These are phyloP conservation scores for Guadua angustifolia DNA, from an alignment of 176 grass and related monocot genomes.

Conservation along the genomic window DNA sequence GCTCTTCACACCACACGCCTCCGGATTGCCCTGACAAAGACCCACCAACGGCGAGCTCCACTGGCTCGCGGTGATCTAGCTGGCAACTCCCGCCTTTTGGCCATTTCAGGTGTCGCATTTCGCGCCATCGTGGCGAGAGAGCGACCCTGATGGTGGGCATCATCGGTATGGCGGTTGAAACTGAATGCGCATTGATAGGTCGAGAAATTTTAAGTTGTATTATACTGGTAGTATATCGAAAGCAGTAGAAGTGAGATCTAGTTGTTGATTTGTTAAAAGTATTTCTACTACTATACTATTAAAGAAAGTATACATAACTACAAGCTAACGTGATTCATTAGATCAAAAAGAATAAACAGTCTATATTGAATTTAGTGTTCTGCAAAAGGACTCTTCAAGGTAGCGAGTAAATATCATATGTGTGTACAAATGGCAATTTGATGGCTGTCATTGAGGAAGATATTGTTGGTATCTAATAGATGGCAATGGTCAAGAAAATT, in stretches of 20 bases:
- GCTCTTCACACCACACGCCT: not conserved
- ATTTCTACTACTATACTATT: too few species aligned
- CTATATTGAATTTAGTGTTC: too few species aligned
- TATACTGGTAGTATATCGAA: too few species aligned
- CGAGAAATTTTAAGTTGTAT: too few species aligned
- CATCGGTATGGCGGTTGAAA: not conserved
- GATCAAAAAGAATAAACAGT: too few species aligned
- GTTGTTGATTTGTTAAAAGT: too few species aligned
- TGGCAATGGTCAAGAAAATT: not conserved
- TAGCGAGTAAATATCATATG: too few species aligned
- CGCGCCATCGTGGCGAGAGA: not conserved
- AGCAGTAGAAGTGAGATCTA: too few species aligned
- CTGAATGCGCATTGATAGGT: not conserved
- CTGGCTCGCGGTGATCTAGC: slow-evolving; percentile 2
- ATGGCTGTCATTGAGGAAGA: slow-evolving; percentile 1
- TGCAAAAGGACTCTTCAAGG: too few species aligned
- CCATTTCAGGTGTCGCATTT: slow-evolving; percentile 34
- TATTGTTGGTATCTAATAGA: not conserved
- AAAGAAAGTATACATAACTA: too few species aligned
- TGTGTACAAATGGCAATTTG: not conserved
- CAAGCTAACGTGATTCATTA: too few species aligned
- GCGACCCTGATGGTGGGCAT: not conserved
- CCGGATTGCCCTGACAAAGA: slow-evolving; percentile 31
- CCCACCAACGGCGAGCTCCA: slow-evolving; percentile 43
- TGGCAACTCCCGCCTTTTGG: slow-evolving; percentile 2